phyloP scores from a whole-genome alignment of 768 basidiomycete genomes.

The Termitomyces sp. region DNA sequence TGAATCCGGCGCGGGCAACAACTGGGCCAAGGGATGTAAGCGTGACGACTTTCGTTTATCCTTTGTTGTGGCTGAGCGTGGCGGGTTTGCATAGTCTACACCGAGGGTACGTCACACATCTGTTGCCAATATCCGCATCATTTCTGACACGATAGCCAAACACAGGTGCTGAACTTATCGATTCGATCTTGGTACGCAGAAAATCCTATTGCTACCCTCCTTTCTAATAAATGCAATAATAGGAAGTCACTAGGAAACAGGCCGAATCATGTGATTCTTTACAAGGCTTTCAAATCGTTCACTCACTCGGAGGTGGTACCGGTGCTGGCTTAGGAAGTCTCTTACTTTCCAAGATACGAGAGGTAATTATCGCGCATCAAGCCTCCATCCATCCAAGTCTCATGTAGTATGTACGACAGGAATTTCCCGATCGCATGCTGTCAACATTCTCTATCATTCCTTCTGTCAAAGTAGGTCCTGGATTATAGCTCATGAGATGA shows the following conservation, averaged over 20 bases:
- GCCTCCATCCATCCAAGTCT: constrained; percentile 3
- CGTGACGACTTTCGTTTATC: constrained; percentile 5
- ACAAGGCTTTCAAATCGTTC: constrained; percentile 88
- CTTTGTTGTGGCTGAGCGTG: constrained; percentile 6
- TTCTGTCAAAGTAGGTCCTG: constrained; percentile 41
- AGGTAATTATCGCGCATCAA: constrained; percentile 36
- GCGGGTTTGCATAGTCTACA: constrained; percentile 56
- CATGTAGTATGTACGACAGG: constrained; percentile 24
- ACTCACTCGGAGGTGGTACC: constrained; percentile 90
- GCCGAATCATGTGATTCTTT: constrained; percentile 80
- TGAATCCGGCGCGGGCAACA: constrained; percentile 75
- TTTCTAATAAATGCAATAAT: constrained; percentile 1
- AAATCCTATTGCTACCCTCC: not conserved
- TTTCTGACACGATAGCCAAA: not conserved
- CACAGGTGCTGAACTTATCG: constrained; percentile 86
- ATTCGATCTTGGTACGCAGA: constrained; percentile 61
- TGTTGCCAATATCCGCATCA: not conserved
- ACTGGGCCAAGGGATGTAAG: constrained; percentile 95
- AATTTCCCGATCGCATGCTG: constrained; percentile 55
- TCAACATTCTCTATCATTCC: constrained; percentile 53
- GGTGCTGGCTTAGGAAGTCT: constrained; percentile 85
- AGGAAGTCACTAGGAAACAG: constrained; percentile 79
- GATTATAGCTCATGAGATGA: not conserved
- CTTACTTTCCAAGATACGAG: constrained; percentile 76
- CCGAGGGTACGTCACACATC: constrained; percentile 57